Conservation (phyloP, 108 stramenopile genomes). For the Pseudonitzschia multistriata region DNA sequence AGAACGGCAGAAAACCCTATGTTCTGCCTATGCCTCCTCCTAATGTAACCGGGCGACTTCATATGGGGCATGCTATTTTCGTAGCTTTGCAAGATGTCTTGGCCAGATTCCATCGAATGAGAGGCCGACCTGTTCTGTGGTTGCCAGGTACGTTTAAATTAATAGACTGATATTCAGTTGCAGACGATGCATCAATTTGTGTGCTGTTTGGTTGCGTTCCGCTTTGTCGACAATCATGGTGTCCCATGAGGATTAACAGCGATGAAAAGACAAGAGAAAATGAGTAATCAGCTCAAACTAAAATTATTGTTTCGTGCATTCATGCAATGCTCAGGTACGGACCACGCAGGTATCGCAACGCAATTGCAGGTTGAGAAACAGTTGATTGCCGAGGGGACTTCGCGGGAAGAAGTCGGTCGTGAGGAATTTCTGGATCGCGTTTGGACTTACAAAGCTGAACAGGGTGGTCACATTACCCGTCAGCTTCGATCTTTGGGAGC, state of each 20-base stretch:
- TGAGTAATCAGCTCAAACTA: not conserved
- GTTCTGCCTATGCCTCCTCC: conserved; percentile 97
- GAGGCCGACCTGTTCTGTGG: conserved; percentile 95
- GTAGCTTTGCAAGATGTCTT: conserved; percentile 97
- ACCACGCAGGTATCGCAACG: conserved; percentile 99
- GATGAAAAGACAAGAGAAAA: not conserved
- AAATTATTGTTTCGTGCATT: not conserved
- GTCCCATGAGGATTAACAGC: not conserved
- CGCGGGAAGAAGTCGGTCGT: conserved; percentile 85
- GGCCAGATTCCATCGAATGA: conserved; percentile 97
- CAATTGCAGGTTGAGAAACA: conserved; percentile 95
- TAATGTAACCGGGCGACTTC: conserved; percentile 98
- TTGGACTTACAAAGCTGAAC: conserved; percentile 93
- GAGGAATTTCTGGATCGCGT: conserved; percentile 86
- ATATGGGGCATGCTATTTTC: conserved; percentile 99
- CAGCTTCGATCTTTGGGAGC: conserved; percentile 96
- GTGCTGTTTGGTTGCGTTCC: not conserved
- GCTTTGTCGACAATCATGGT: not conserved
- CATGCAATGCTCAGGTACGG: conserved; percentile 63
- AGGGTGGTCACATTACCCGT: conserved; percentile 92
- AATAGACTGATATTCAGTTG: not conserved
- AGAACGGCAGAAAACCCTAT: conserved; percentile 55
- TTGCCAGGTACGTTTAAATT: conserved; percentile 61
- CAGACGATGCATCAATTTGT: not conserved
- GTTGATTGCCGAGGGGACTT: conserved; percentile 75